phyloP scores from a whole-genome alignment of 2,329 filamentous ascomycete genomes.

The Microdochium bolleyi region DNA sequence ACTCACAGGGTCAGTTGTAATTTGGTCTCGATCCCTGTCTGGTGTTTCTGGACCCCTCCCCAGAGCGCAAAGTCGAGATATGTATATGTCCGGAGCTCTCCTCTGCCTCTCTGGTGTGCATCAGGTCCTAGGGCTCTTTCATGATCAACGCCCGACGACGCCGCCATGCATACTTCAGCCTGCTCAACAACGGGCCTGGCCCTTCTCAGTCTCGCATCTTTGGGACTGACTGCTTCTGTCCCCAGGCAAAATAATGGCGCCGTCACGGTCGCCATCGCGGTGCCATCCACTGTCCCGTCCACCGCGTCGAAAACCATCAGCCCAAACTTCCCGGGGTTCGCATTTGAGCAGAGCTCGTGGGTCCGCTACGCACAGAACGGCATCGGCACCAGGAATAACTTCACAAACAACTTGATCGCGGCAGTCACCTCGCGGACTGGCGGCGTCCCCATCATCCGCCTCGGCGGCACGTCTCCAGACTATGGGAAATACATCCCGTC shows the following conservation, averaged over 20 bases:
- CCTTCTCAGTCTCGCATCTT: slow-evolving; percentile 8
- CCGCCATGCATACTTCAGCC: background rate
- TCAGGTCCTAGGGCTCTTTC: too few relatives aligned
- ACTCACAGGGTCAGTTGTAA: background rate
- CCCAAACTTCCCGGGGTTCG: slow-evolving; percentile 19
- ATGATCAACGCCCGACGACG: too few relatives aligned
- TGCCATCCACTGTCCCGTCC: slow-evolving; percentile 7
- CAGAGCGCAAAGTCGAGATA: too few relatives aligned
- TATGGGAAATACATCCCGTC: slow-evolving; percentile 23
- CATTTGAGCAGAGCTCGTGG: slow-evolving; percentile 25
- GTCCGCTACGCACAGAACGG: slow-evolving; percentile 21
- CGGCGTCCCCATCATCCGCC: slow-evolving; percentile 22
- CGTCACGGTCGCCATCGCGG: slow-evolving; percentile 6
- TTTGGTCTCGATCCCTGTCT: background rate
- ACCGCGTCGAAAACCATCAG: slow-evolving; percentile 12
- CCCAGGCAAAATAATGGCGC: slow-evolving; percentile 7
- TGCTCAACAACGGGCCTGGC: background rate
- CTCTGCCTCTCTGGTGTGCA: too few relatives aligned
- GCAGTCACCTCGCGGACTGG: slow-evolving; percentile 23
- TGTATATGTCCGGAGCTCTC: too few relatives aligned
- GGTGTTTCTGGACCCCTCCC: too few relatives aligned
- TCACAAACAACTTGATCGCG: slow-evolving; percentile 24
- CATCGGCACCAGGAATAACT: slow-evolving; percentile 19
- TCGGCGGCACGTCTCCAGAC: slow-evolving; percentile 26
- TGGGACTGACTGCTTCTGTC: slow-evolving; percentile 8